These are phyloP conservation scores for Mortierella polycephala DNA, from an alignment of 371 early-diverging fungal genomes.

Conservation along the genomic window DNA sequence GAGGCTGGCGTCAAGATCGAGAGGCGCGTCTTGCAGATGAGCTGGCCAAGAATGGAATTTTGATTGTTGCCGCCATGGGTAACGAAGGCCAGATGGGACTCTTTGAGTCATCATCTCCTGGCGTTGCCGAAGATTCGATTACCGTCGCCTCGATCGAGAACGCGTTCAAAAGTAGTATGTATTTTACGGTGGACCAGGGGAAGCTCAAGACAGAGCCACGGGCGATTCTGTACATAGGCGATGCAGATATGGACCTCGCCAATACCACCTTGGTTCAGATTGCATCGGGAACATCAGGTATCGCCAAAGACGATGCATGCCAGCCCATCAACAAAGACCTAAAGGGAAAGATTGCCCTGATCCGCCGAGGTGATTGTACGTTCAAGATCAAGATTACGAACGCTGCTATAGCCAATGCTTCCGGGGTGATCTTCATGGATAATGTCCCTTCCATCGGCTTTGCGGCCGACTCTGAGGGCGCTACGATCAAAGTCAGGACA, in stretches of 20 bases:
- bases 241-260: slow-evolving; percentile 33
- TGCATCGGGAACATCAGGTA: slow-evolving; percentile 33
- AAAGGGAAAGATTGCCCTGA: slow-evolving; percentile 64
- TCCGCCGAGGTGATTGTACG: slow-evolving; percentile 73
- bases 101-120: slow-evolving; percentile 71
- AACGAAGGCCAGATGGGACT: slow-evolving; percentile 79
- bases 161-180: slow-evolving; percentile 43
- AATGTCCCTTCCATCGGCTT: slow-evolving; percentile 47
- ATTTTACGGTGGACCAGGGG: slow-evolving; percentile 11
- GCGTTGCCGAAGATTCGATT: slow-evolving; percentile 68
- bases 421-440: slow-evolving; percentile 68
- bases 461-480: slow-evolving; percentile 55
- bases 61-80: slow-evolving; percentile 76
- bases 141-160: slow-evolving; percentile 82
- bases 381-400: slow-evolving; percentile 62
- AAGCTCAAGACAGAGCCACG: background rate
- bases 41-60: slow-evolving; percentile 58
- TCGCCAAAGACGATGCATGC: slow-evolving; percentile 62
- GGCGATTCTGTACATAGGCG: slow-evolving; percentile 39
- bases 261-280: slow-evolving; percentile 36
- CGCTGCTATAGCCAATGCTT: slow-evolving; percentile 72
- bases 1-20: slow-evolving; percentile 63
- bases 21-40: slow-evolving; percentile 56
- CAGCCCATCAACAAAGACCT: slow-evolving; percentile 55
- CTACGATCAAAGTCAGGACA: slow-evolving; percentile 31